Evolutionary conservation across 352 stramenopile species (phyloP).

Genomic region (Phytopythium boreale): DNA sequence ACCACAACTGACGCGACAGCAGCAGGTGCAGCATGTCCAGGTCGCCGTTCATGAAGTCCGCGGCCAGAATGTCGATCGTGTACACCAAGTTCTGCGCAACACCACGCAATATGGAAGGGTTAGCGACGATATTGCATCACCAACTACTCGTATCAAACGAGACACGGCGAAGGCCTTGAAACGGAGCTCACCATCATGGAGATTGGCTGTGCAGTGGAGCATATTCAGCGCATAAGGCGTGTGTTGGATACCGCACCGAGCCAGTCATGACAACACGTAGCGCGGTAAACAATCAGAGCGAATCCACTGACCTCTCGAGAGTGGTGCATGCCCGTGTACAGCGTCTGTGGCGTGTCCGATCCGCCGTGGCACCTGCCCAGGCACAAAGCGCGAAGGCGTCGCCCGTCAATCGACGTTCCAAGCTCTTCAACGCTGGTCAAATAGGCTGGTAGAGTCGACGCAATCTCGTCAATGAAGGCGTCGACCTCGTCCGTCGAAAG

Average conservation of each 20-base stretch:
- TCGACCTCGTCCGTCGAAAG: constrained; percentile 63
- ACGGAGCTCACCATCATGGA: constrained; percentile 74
- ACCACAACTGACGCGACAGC: constrained; percentile 75
- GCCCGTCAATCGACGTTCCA: constrained; percentile 53
- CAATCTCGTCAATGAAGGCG: constrained; percentile 44
- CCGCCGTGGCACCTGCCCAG: constrained; percentile 42
- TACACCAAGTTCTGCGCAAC: constrained; percentile 66
- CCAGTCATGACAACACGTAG: not conserved
- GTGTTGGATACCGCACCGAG: no score
- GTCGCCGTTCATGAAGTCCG: constrained; percentile 56
- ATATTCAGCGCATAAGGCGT: not conserved
- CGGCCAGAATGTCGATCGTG: constrained; percentile 72
- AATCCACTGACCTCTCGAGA: constrained; percentile 59
- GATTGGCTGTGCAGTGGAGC: constrained; percentile 44
- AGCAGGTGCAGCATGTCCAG: constrained; percentile 51
- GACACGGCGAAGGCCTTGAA: not conserved
- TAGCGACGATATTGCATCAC: not conserved
- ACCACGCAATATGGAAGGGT: not conserved
- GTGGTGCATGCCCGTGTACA: constrained; percentile 86
- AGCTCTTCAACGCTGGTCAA: constrained; percentile 58
- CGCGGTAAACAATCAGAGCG: not conserved
- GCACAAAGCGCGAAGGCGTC: constrained; percentile 63
- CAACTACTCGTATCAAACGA: not conserved
- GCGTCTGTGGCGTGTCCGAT: constrained; percentile 37
- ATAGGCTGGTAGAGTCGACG: constrained; percentile 24